Base-by-base conservation (phyloP, 306 rosid genomes). In the Pyrus bretschneideri region DNA sequence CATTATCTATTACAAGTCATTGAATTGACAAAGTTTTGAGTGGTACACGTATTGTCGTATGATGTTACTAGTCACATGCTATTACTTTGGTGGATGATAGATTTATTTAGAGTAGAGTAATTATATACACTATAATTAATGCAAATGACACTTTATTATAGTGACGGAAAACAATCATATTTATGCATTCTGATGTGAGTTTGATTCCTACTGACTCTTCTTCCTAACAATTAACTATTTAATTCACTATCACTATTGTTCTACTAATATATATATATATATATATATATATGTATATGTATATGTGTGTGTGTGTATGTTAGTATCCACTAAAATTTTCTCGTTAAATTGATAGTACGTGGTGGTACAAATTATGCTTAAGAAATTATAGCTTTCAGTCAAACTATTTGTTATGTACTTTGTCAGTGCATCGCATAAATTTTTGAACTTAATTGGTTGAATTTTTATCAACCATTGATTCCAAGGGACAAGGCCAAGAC, bases 311-410 rank as follows among this genome's bases (percentile, higher is more conserved):
- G 10, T 42, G 45, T 42, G 10, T 9, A 9, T 42, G 10, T 9
- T 42, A 42, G 4, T 12, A 42, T 42, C 45, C 2, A 42, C 9
- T 42, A 42, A 42, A 42, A 42, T 42, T 42, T 42, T 42, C 11
- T 42, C 55, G 2, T 59, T 23, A 67, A 66, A 40, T 64, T 76
- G 59, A 77, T 66, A 81, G 17, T 67, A 72, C 40, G 59, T 77
- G 45, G 49, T 25, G 9, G 30, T 38, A 73, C 63, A 58, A 73
- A 58, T 18, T 27, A 23, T 23, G 76, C 76, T 14, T 23, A 40
- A 23, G 52, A 15, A 40, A 11, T 40, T 59, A n/a, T 59, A 73
- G 38, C 14, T 25, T 17, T 60, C 69, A 73, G 58, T 74, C 61
- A 29, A 74, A 73, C 69, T 15, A 59, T 9, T 7, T 65, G 22